Percentiles rank a stretch among this genome's conserved stretches.
These are phyloP conservation scores for Eucalyptus marginata DNA, from an alignment of 345 rosid genomes.

Conservation along the genomic window DNA sequence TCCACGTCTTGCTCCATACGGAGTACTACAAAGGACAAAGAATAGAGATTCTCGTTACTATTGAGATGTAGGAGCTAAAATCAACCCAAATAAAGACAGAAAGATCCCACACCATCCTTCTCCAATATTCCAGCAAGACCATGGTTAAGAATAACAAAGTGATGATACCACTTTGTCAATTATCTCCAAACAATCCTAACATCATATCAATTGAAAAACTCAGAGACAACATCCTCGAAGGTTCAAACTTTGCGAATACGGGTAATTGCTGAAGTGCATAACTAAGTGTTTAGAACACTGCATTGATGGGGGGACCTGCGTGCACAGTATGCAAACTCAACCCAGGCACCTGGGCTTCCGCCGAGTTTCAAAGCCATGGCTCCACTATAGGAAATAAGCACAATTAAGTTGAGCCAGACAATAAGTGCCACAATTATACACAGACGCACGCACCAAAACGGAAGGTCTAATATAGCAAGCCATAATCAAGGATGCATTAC, in stretches of 20 bases:
- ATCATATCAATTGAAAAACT: neutral
- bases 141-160: neutral
- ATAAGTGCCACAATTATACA: neutral
- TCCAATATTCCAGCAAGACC: neutral
- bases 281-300: neutral
- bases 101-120: neutral
- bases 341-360: neutral
- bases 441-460: neutral
- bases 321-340: neutral
- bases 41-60: neutral
- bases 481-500: neutral
- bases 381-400: neutral
- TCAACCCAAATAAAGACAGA: neutral
- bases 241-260: neutral
- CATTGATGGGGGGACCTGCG: neutral
- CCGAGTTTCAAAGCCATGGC: neutral
- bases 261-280: neutral
- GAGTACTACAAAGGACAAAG: constrained; percentile 30
- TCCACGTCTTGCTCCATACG: constrained; percentile 80
- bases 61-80: neutral
- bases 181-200: neutral
- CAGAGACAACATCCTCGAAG: neutral
- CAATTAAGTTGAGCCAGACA: neutral
- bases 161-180: neutral
- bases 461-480: neutral